A percentile compares a stretch with the other conserved stretches of the same genome.
phyloP scores from a whole-genome alignment of 306 rosid species.

The Delonix regia region DNA sequence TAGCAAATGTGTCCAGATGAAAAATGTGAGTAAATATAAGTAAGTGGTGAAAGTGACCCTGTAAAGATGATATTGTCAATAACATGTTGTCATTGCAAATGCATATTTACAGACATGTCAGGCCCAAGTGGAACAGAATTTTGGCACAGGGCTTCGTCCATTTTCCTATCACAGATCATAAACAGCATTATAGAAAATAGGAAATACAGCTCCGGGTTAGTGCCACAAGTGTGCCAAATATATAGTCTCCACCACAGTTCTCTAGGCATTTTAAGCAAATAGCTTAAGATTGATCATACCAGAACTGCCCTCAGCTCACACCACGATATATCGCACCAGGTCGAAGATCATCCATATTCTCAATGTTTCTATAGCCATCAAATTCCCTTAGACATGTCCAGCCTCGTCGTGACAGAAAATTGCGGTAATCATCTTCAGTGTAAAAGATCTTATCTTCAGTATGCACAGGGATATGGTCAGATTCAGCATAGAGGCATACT shows the following conservation, averaged over 20 bases:
- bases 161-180: constrained; percentile 27
- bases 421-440: constrained; percentile 87
- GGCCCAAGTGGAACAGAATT: constrained; percentile 30
- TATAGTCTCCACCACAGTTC: constrained; percentile 28
- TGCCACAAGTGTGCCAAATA: constrained; percentile 16
- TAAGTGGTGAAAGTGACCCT: constrained; percentile 24
- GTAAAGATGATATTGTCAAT: constrained; percentile 1
- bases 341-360: constrained; percentile 89
- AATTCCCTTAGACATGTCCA: constrained; percentile 85
- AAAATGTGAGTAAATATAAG: background rate
- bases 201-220: constrained; percentile 26
- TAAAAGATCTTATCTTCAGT: constrained; percentile 84
- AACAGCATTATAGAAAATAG: constrained; percentile 34
- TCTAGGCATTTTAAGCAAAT: constrained; percentile 9
- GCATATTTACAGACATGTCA: constrained; percentile 47
- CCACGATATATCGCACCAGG: constrained; percentile 91
- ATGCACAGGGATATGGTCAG: constrained; percentile 79
- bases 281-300: constrained; percentile 34
- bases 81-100: constrained; percentile 15
- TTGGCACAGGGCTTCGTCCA: constrained; percentile 34
- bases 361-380: constrained; percentile 79
- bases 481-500: constrained; percentile 78
- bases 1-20: background rate
- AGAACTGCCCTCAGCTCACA: constrained; percentile 52
- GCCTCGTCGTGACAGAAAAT: constrained; percentile 74